Percentiles rank a stretch among this genome's conserved stretches.
These are phyloP conservation scores for Gossypium anomalum DNA, from an alignment of 345 rosid genomes.

Conservation along the genomic window DNA sequence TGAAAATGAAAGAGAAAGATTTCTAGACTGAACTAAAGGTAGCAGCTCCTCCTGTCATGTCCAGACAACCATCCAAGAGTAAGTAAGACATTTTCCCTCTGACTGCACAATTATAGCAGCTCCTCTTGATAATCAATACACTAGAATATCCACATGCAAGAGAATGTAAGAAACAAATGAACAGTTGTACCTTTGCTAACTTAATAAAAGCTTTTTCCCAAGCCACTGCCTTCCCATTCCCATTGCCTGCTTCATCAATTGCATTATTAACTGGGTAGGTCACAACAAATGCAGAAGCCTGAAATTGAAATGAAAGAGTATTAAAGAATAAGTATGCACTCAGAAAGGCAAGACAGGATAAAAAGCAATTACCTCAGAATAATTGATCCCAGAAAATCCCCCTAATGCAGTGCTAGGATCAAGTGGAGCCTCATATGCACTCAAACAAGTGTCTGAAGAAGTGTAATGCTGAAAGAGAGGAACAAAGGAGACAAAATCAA, in stretches of 20 bases:
- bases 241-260: conserved; percentile 49
- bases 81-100: neutral
- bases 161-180: conserved; percentile 3
- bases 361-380: conserved; percentile 65
- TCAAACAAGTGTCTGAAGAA: conserved; percentile 71
- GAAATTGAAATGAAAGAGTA: conserved; percentile 34
- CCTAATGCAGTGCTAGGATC: conserved; percentile 96
- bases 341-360: conserved; percentile 12
- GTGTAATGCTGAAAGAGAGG: conserved; percentile 71
- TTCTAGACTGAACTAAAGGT: conserved; percentile 61
- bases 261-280: conserved; percentile 91
- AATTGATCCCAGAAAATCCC: conserved; percentile 82
- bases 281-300: conserved; percentile 91
- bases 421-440: conserved; percentile 93
- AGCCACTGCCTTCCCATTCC: conserved; percentile 67
- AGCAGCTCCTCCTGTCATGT: conserved; percentile 62
- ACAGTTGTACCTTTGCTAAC: conserved; percentile 67
- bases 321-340: conserved; percentile 8
- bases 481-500: conserved; percentile 15
- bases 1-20: conserved; percentile 85
- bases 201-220: conserved; percentile 94
- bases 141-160: neutral
- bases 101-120: neutral
- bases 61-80: neutral
- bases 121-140: neutral